Base-by-base conservation (phyloP, 108 stramenopile species). In the Discostella stelligeroides region DNA sequence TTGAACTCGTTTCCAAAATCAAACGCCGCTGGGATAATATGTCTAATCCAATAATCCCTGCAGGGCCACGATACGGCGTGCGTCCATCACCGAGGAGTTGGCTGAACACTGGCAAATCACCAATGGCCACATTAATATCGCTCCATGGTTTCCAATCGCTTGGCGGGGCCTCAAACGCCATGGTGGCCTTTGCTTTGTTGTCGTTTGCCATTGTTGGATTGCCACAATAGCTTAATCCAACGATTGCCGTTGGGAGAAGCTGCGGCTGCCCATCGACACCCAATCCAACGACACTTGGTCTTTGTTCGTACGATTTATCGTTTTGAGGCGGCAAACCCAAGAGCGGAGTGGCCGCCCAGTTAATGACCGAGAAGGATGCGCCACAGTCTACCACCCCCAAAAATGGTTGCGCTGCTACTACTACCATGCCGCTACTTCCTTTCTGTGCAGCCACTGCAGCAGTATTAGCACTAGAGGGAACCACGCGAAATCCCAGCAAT, bases 311-410 rank as follows among this genome's bases (percentile, higher is more conserved):
- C 1, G 51, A 58, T 3, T 14, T 49, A 59, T 89, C 86, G 38
- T 34, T 61, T 43, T 81, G 70, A 17, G 82, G 72, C n/a, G 88
- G 86, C 1, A 92, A 53, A 14, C 88, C 86, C 47, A 89, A 58
- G 0, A 74, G 60, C 10, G 68, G 20, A 17, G 91, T 87, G 10
- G 88, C 88, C 17, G 74, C 82, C 87, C 85, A 86, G 64, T 92
- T 92, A 11, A 89, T 63, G 7, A 72, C 70, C 14, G 85, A 88
- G 42, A 92, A 89, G 15, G 84, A 70, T 2, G 88, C 61, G 24
- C 91, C 91, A 48, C 91, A 92, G 64, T 92, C 91, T 5, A 92
- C 54, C 58, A 92, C 76, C 7, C 82, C 88, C 34, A 89, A 48
- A 41, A 88, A 79, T 47, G 91, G 91, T 50, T 92, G 90, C 12